Base-by-base conservation (phyloP, 345 rosid genomes). In the Clausena lansium region DNA sequence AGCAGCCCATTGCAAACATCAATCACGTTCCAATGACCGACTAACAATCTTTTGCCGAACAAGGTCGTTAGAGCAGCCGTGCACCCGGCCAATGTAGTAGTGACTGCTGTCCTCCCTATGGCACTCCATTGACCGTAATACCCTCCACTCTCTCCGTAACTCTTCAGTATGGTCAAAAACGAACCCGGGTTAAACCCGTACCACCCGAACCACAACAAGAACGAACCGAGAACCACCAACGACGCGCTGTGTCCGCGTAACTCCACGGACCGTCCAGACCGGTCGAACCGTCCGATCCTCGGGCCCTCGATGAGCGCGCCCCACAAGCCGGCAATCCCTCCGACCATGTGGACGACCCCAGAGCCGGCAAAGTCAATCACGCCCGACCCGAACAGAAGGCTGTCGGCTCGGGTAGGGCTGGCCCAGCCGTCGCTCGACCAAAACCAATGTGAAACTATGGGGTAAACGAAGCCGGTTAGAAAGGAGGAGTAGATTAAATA, bases 181-280 rank as follows among this genome's bases (percentile, higher is more conserved):
- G 94, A 90, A 3, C 93, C 97, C 9, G 96, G 94, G 83, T 91
- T 93, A 64, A 93, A 92, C 54, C 97, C 97, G 11, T 93, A 93
- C 98, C 97, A 92, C 5, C 97, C 97, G 38, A 91, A 91, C 97
- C 97, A 93, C 32, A 93, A 70, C 65, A 93, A 15, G 73, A 93
- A 90, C 4, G 95, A 82, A 10, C 97, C 97, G 2, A 93, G 90
- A 8, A 93, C 97, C 9, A 91, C 95, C 17, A 93, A 83, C 0
- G 95, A 84, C 0, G 89, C 91, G 30, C 90, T 89, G 64, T 93
- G 97, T 9, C 98, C 98, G 7, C 93, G 92, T 17, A 93, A 65
- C 0, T 85, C 89, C 19, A 86, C 85, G 1, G 89, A 64, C 30
- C 83, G 85, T 2, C 92, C 92, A 0, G 84, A 68, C 7, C 64